Percentiles rank a stretch among this genome's conserved stretches.
Conservation (phyloP, 306 rosid genomes). For the Acacia melanoxylon region DNA sequence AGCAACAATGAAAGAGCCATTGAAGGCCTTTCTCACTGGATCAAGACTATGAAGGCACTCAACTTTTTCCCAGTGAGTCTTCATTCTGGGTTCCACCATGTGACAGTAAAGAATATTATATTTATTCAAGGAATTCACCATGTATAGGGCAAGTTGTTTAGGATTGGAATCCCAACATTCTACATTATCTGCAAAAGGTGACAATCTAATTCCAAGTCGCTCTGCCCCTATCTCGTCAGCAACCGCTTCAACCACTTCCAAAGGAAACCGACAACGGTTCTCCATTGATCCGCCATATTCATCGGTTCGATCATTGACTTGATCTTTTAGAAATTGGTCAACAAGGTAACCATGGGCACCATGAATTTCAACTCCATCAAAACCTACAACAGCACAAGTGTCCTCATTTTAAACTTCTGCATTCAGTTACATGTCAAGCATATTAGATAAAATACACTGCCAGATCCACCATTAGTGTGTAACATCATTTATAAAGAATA, state of each 20-base stretch:
- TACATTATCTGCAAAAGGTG: slow-evolving; percentile 45
- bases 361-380: not conserved
- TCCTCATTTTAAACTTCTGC: not conserved
- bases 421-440: not conserved
- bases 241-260: not conserved
- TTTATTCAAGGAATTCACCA: not conserved
- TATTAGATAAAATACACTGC: not conserved
- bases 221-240: not conserved
- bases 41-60: not conserved
- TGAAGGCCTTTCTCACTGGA: not conserved
- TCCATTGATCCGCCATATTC: not conserved
- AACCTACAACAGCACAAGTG: not conserved
- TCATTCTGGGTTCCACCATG: not conserved
- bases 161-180: not conserved
- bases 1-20: not conserved
- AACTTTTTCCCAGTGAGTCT: not conserved
- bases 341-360: not conserved
- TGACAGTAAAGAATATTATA: not conserved
- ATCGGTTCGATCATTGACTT: not conserved
- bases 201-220: slow-evolving; percentile 51
- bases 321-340: not conserved
- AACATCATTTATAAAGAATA: slow-evolving; percentile 4
- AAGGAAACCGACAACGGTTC: not conserved
- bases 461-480: not conserved
- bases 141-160: not conserved